phyloP scores from a whole-genome alignment of 495 filamentous ascomycete genomes.

The Talaromyces nanjingensis region DNA sequence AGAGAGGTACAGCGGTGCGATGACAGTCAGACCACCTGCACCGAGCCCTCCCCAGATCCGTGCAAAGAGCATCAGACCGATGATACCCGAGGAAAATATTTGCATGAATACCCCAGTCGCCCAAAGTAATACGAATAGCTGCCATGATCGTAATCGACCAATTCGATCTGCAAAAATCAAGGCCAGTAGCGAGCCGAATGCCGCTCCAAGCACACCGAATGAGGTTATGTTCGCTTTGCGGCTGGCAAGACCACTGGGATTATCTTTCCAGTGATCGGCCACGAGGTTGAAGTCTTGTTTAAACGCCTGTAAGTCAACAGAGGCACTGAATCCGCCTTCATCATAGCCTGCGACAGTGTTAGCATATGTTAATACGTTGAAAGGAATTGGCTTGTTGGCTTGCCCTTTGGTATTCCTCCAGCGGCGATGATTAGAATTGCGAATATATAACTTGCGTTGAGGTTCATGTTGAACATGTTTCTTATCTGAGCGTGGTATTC shows the following conservation, averaged over 20 bases:
- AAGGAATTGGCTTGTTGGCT: not conserved
- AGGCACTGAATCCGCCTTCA: slow-evolving; percentile 41
- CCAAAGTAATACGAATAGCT: slow-evolving; percentile 33
- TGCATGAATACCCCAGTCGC: slow-evolving; percentile 35
- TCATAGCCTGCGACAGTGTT: slow-evolving; percentile 31
- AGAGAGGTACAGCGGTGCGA: slow-evolving; percentile 42
- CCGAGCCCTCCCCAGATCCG: slow-evolving; percentile 41
- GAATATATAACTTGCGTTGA: too few relatives aligned
- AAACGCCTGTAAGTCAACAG: slow-evolving; percentile 33
- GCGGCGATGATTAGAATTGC: slow-evolving; percentile 11
- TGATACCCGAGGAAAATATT: slow-evolving; percentile 36
- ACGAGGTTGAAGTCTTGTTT: slow-evolving; percentile 31
- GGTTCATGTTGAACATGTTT: too few relatives aligned
- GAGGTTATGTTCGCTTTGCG: slow-evolving; percentile 40
- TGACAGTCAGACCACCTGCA: slow-evolving; percentile 42
- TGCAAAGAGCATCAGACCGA: slow-evolving; percentile 38
- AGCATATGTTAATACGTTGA: not conserved
- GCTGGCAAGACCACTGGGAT: slow-evolving; percentile 31
- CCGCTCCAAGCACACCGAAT: slow-evolving; percentile 36
- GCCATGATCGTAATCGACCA: slow-evolving; percentile 33
- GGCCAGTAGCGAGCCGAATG: slow-evolving; percentile 32
- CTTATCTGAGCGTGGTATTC: slow-evolving; percentile 10
- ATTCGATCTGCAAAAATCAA: slow-evolving; percentile 36
- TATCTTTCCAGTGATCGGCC: slow-evolving; percentile 26
- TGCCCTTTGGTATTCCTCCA: slow-evolving; percentile 40